These are phyloP conservation scores for Cordia subcordata DNA, from an alignment of 257 asterid species.

Conservation along the genomic window DNA sequence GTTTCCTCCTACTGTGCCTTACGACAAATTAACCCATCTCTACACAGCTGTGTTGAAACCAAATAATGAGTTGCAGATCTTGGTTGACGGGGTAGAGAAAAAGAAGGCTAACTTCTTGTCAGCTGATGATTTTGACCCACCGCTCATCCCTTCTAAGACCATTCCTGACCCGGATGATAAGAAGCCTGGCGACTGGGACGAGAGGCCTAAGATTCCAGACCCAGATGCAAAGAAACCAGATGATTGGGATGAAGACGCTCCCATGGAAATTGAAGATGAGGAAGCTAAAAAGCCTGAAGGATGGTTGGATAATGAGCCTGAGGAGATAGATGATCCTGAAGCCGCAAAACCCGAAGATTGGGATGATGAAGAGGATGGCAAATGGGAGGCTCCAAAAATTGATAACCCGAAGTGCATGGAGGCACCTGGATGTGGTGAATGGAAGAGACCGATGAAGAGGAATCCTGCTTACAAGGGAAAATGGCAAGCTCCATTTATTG, in stretches of 20 bases:
- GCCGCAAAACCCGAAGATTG: slow-evolving; percentile 92
- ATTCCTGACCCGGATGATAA: slow-evolving; percentile 96
- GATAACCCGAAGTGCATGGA: slow-evolving; percentile 81
- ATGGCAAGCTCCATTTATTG: slow-evolving; percentile 83
- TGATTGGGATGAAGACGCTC: slow-evolving; percentile 98
- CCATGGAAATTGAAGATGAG: slow-evolving; percentile 78
- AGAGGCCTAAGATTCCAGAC: slow-evolving; percentile 89
- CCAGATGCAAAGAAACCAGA: slow-evolving; percentile 89
- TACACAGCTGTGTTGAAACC: slow-evolving; percentile 90
- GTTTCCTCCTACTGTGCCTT: slow-evolving; percentile 87
- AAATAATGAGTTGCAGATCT: slow-evolving; percentile 60
- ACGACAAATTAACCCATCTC: slow-evolving; percentile 89
- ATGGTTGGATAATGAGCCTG: slow-evolving; percentile 98
- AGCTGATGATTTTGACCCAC: slow-evolving; percentile 79
- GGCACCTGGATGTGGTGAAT: slow-evolving; percentile 97
- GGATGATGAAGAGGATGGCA: slow-evolving; percentile 99
- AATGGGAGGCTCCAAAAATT: slow-evolving; percentile 89
- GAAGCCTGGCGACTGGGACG: slow-evolving; percentile 99
- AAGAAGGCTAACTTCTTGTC: slow-evolving; percentile 80
- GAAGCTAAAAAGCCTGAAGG: slow-evolving; percentile 95
- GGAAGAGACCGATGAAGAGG: slow-evolving; percentile 84
- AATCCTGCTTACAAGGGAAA: slow-evolving; percentile 95
- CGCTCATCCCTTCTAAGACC: slow-evolving; percentile 78
- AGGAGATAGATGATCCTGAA: slow-evolving; percentile 92
- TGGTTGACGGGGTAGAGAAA: slow-evolving; percentile 96